Percentiles rank a stretch among this genome's conserved stretches.
Evolutionary conservation across 345 rosid species (phyloP).

Genomic region (Salix dunnii): DNA sequence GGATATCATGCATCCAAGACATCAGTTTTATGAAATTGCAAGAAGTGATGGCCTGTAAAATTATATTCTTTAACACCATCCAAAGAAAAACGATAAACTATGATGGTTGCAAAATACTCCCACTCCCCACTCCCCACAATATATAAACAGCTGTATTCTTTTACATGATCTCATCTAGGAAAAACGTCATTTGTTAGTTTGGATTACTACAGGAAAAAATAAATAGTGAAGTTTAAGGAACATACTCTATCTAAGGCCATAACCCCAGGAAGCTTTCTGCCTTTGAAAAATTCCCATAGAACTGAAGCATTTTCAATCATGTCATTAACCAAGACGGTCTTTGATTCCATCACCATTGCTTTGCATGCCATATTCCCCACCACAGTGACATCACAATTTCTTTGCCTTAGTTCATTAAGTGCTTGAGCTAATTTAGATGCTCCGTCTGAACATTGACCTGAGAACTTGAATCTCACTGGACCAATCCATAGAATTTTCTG

Average conservation of each 20-base stretch:
- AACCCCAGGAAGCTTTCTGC: conserved; percentile 58
- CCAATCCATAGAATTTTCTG: conserved; percentile 69
- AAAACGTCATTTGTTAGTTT: background rate
- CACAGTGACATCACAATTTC: conserved; percentile 40
- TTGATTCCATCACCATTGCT: conserved; percentile 31
- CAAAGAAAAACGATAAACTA: too few relatives aligned
- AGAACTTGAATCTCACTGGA: conserved; percentile 44
- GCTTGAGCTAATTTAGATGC: conserved; percentile 37
- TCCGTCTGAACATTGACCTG: conserved; percentile 31
- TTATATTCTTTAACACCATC: too few relatives aligned
- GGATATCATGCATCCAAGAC: too few relatives aligned
- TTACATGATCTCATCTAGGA: background rate
- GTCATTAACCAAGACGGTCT: conserved; percentile 20
- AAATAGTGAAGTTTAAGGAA: conserved; percentile 11
- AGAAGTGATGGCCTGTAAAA: too few relatives aligned
- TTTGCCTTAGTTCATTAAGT: conserved; percentile 33
- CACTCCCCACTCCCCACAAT: too few relatives aligned
- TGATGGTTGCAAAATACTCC: too few relatives aligned
- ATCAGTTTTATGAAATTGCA: too few relatives aligned
- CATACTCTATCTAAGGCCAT: conserved; percentile 62
- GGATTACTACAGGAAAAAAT: background rate
- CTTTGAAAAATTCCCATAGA: conserved; percentile 62
- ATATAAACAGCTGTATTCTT: background rate
- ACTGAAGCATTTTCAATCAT: conserved; percentile 47
- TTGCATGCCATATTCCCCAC: conserved; percentile 46